Percentiles rank a stretch among this genome's conserved stretches.
Conservation (phyloP, 2,329 filamentous ascomycete species). For the Fusarium buxicola region DNA sequence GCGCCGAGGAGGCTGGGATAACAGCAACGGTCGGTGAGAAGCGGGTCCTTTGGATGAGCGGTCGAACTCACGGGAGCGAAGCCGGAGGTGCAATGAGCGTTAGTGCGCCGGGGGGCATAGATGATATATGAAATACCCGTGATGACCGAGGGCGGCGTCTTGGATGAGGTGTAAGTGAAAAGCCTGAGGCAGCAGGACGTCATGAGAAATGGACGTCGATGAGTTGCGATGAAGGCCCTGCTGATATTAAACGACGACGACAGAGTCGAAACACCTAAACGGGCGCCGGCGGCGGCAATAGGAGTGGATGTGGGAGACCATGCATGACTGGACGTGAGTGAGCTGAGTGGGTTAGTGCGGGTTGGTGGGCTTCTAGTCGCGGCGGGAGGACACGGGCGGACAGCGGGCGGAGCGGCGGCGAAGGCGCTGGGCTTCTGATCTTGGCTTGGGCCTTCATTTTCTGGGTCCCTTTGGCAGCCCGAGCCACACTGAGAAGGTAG, state of each 20-base stretch:
- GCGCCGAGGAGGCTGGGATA: constrained; percentile 41
- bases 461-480: constrained; percentile 36
- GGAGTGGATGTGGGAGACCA: constrained; percentile 34
- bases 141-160: constrained; percentile 9
- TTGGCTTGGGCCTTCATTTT: constrained; percentile 33
- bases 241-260: constrained; percentile 44
- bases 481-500: constrained; percentile 38
- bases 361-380: constrained; percentile 38
- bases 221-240: constrained; percentile 40
- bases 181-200: constrained; percentile 33
- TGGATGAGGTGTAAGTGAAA: constrained; percentile 31
- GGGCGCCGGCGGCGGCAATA: constrained; percentile 36
- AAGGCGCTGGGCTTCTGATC: constrained; percentile 34
- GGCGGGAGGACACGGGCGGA: constrained; percentile 39
- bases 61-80: constrained; percentile 38
- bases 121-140: constrained; percentile 20
- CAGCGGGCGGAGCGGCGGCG: constrained; percentile 38
- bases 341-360: constrained; percentile 41
- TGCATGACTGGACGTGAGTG: constrained; percentile 40
- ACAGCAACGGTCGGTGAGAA: constrained; percentile 42
- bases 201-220: constrained; percentile 26
- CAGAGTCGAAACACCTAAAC: constrained; percentile 36
- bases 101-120: constrained; percentile 20
- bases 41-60: constrained; percentile 43
- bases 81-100: constrained; percentile 32